These are phyloP conservation scores for Globisporangium ultimum DNA, from an alignment of 352 stramenopile genomes.

Conservation along the genomic window DNA sequence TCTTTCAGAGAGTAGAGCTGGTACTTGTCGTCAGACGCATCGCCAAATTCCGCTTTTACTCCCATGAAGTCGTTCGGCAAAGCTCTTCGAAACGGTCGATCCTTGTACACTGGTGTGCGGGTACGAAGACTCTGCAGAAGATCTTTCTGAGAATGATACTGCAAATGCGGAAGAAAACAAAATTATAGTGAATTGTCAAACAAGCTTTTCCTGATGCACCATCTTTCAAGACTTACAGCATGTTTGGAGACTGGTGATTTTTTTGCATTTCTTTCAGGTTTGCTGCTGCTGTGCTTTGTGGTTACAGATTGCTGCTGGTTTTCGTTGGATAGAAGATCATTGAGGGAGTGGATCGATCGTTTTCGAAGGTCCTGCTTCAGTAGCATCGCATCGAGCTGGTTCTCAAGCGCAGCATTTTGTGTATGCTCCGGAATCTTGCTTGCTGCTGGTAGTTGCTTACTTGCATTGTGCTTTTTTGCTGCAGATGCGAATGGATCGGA, in stretches of 20 bases:
- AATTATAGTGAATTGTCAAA: not conserved
- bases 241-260: slow-evolving; percentile 3
- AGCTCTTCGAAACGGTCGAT: slow-evolving; percentile 24
- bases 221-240: not conserved
- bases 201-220: not conserved
- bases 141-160: slow-evolving; percentile 28
- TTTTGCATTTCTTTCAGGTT: not conserved
- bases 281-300: not conserved
- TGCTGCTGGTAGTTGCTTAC: not conserved
- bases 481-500: not conserved
- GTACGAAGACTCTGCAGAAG: slow-evolving; percentile 28
- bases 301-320: not conserved
- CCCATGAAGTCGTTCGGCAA: slow-evolving; percentile 10
- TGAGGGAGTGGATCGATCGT: not conserved
- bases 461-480: slow-evolving; percentile 1
- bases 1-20: slow-evolving; percentile 28
- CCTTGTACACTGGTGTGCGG: slow-evolving; percentile 30
- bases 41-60: not conserved
- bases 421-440: slow-evolving; percentile 6
- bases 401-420: slow-evolving; percentile 17
- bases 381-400: slow-evolving; percentile 11
- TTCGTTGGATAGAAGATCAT: not conserved
- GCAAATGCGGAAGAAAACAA: not conserved
- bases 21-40: not conserved
- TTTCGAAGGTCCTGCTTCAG: slow-evolving; percentile 2